phyloP scores from a whole-genome alignment of 139 green algal genomes.

The Picochlorum sp. region DNA sequence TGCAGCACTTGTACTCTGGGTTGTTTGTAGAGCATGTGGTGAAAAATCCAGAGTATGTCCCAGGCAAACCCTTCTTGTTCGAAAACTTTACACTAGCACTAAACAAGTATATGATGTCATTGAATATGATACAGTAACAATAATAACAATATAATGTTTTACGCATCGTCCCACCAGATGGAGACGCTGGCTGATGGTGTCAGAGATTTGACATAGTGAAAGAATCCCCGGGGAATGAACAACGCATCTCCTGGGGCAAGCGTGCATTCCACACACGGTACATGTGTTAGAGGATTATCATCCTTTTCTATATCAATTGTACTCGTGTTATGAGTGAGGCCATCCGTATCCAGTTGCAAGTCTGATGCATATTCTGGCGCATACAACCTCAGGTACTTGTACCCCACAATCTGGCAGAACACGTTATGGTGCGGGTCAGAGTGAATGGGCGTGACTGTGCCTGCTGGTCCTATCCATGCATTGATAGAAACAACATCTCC shows the following conservation, averaged over 20 bases:
- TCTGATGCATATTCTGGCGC: conserved; percentile 15
- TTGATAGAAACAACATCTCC: conserved; percentile 53
- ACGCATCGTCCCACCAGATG: conserved; percentile 73
- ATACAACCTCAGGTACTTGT: conserved; percentile 92
- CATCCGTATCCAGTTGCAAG: background rate
- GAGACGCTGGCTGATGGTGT: conserved; percentile 68
- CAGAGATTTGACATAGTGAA: conserved; percentile 80
- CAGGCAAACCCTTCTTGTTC: conserved; percentile 67
- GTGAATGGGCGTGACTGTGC: conserved; percentile 82
- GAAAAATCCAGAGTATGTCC: conserved; percentile 75
- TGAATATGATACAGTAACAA: conserved; percentile 11
- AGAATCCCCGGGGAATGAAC: conserved; percentile 83
- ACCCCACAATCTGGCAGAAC: conserved; percentile 73
- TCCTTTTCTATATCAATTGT: conserved; percentile 23
- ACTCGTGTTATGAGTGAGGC: conserved; percentile 51
- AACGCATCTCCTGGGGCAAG: conserved; percentile 73
- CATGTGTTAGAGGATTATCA: background rate
- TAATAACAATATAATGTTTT: conserved; percentile 25
- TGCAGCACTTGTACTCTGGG: conserved; percentile 65
- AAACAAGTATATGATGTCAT: conserved; percentile 42
- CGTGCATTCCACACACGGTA: conserved; percentile 61
- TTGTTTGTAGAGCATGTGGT: conserved; percentile 75
- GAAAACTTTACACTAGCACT: conserved; percentile 30
- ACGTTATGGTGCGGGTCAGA: conserved; percentile 86
- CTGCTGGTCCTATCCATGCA: conserved; percentile 82